Base-by-base conservation (phyloP, 768 basidiomycete genomes). In the Serpula lacrymans region DNA sequence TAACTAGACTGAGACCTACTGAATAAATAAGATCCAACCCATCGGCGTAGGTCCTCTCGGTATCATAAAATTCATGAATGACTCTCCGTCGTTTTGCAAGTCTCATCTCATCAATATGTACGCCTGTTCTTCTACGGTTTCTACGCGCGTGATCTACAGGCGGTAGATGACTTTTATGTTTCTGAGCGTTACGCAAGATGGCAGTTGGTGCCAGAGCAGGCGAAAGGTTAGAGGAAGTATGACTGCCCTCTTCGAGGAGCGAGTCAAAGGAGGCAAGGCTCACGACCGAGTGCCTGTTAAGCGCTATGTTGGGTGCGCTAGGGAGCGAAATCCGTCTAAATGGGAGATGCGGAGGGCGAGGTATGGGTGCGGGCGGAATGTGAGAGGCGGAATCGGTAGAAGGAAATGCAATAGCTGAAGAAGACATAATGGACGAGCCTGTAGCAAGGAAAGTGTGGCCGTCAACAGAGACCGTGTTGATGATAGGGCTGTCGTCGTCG, bases 1-100 rank as follows among this genome's bases (percentile, higher is more conserved):
- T 10, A 25, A 18, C 26, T 43, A 21, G 36, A 7, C 6, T 40
- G 13, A 28, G 28, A 70, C 80, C 31, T 45, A 89, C 89, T 46
- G 80, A 76, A 64, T 92, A 86, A 37, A 93, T 78, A 36, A 92
- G 69, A 46, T 91, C 87, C 29, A 93, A 71, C 7, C 89, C 90
- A 50, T 82, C 77, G 23, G 91, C 75, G 50, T 93, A 93, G 0
- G 80, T 75, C 51, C 72, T 78, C 64, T 93, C 90, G 0, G 89
- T 91, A 41, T 84, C 79, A 49, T 78, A 81, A 48, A 93, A 84
- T 56, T 93, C 90, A 31, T 77, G 70, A n/a, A 90, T 70, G 26
- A 92, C 72, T 59, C n/a, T n/a, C n/a, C n/a, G n/a, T n/a, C n/a
- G n/a, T n/a, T n/a, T n/a, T n/a, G n/a, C n/a, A n/a, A n/a, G n/a